A percentile compares a stretch with the other conserved stretches of the same genome.
Evolutionary conservation across 495 filamentous ascomycete species (phyloP).

Genomic region (Daldinia concentrica): DNA sequence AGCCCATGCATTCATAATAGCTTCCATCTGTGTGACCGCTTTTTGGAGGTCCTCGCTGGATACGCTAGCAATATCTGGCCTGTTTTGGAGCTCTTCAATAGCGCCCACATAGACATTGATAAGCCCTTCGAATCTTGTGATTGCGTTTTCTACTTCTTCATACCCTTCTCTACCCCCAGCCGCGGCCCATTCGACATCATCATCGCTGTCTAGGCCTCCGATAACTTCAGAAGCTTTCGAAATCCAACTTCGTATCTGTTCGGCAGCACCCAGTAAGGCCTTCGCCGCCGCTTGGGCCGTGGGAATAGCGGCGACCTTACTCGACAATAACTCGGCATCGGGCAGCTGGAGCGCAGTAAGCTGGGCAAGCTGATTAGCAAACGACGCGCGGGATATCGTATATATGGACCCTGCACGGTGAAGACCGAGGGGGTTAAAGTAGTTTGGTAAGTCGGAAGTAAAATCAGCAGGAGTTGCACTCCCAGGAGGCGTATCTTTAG

Average conservation of each 20-base stretch:
- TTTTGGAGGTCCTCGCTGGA: constrained; percentile 70
- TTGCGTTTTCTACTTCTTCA: constrained; percentile 86
- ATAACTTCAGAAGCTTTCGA: constrained; percentile 88
- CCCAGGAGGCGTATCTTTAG: constrained; percentile 60
- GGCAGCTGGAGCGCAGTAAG: constrained; percentile 86
- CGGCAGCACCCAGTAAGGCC: constrained; percentile 80
- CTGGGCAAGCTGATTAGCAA: constrained; percentile 85
- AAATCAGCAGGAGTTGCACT: constrained; percentile 49
- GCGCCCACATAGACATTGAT: constrained; percentile 89
- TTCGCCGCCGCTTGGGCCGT: constrained; percentile 80
- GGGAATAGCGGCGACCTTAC: constrained; percentile 81
- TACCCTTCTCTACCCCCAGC: constrained; percentile 89
- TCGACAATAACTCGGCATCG: constrained; percentile 79
- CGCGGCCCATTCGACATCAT: constrained; percentile 97
- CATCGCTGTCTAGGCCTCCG: constrained; percentile 84
- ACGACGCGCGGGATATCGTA: constrained; percentile 87
- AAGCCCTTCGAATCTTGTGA: constrained; percentile 82
- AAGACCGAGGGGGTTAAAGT: constrained; percentile 64
- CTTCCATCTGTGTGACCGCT: constrained; percentile 87
- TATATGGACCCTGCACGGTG: constrained; percentile 79
- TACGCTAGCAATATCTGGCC: constrained; percentile 78
- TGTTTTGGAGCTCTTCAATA: constrained; percentile 85
- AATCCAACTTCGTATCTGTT: constrained; percentile 93
- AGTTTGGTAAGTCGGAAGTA: constrained; percentile 53
- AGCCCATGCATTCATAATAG: constrained; percentile 83